phyloP scores from a whole-genome alignment of 164 flowering plant species.

The Magnolia sinica region DNA sequence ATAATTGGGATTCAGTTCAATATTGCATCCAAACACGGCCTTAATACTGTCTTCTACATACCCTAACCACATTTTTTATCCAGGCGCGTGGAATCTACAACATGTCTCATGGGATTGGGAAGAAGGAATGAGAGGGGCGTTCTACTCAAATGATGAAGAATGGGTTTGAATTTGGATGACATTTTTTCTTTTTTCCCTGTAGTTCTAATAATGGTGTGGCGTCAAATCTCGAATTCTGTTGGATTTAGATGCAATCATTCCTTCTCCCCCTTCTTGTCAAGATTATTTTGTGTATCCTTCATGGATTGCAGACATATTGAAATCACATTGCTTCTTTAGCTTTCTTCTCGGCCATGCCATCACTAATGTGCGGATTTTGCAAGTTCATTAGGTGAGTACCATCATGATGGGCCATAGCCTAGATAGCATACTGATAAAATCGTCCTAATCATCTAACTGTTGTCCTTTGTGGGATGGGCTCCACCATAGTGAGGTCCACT shows the following conservation, averaged over 20 bases:
- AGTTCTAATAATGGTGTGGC: not conserved
- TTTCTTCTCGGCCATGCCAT: no score
- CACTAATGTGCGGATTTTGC: not conserved
- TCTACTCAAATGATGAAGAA: not conserved
- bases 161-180: not conserved
- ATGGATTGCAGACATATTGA: not conserved
- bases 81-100: conserved; percentile 75
- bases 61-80: not conserved
- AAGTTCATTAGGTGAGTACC: not conserved
- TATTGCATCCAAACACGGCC: not conserved
- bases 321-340: not conserved
- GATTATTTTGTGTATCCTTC: not conserved
- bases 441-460: no score
- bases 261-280: not conserved
- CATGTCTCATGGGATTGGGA: conserved; percentile 79
- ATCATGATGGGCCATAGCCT: not conserved
- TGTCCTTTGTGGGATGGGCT: no score
- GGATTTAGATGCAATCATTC: not conserved
- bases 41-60: not conserved
- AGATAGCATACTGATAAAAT: not conserved
- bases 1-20: no score
- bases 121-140: conserved; percentile 51
- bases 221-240: not conserved
- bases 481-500: no score
- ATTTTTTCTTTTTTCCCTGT: not conserved